Conservation (phyloP, 2,329 filamentous ascomycete species). For the Aspergillus proliferans region DNA sequence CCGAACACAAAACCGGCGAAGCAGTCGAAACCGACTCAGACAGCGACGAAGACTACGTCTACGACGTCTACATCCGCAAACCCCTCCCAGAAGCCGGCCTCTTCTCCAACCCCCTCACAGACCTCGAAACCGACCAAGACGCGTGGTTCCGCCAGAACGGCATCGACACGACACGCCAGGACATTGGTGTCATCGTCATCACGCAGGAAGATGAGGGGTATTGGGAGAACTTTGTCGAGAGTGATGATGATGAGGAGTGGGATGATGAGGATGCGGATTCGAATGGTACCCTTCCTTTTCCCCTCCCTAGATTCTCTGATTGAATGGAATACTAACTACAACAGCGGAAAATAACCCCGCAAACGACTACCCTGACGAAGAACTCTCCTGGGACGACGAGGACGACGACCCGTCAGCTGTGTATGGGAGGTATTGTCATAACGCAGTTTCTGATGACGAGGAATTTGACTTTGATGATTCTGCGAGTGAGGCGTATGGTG, state of each 20-base stretch:
- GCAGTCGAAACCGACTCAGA: constrained; percentile 28
- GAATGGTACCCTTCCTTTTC: constrained; percentile 42
- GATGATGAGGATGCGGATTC: constrained; percentile 58
- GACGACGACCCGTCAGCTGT: constrained; percentile 33
- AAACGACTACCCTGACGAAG: constrained; percentile 48
- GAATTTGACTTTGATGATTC: constrained; percentile 37
- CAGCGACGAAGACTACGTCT: constrained; percentile 52
- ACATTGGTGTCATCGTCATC: constrained; percentile 39
- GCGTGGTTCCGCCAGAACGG: constrained; percentile 20
- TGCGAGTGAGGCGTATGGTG: constrained; percentile 24
- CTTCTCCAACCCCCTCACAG: constrained; percentile 30
- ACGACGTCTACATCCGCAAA: constrained; percentile 55
- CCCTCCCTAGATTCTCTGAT: neutral
- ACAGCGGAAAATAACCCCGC: constrained; percentile 45
- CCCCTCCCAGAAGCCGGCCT: constrained; percentile 29
- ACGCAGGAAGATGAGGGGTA: constrained; percentile 43
- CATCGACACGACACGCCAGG: constrained; percentile 25
- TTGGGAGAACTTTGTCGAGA: constrained; percentile 52
- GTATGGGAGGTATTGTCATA: constrained; percentile 35
- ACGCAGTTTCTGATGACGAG: constrained; percentile 39
- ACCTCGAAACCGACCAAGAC: constrained; percentile 21
- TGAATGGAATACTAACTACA: constrained; percentile 2
- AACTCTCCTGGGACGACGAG: constrained; percentile 44
- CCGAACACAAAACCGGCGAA: constrained; percentile 7
- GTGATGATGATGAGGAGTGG: constrained; percentile 50